phyloP scores from a whole-genome alignment of 1,284 basidiomycete species.

The Microbotryum scabiosae region DNA sequence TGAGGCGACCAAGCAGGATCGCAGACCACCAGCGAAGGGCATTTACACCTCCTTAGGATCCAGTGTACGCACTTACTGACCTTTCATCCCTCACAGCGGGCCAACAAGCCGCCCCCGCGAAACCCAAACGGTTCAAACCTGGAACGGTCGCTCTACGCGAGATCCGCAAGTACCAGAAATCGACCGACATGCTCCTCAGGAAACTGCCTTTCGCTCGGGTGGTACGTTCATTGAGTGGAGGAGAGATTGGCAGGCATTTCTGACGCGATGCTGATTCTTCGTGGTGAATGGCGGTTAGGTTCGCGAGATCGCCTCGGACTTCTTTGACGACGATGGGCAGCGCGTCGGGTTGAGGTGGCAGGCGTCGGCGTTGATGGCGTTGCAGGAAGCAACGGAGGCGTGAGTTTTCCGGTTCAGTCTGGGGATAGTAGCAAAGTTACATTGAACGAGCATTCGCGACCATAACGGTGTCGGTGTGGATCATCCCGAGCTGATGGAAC shows the following conservation, averaged over 20 bases:
- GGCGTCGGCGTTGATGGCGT: constrained; percentile 73
- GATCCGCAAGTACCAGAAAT: constrained; percentile 88
- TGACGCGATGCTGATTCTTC: not conserved
- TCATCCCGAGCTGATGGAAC: not conserved
- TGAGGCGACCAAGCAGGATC: not conserved
- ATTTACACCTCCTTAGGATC: not conserved
- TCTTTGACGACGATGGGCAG: constrained; percentile 36
- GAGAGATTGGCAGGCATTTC: no score
- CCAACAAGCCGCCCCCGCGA: constrained; percentile 27
- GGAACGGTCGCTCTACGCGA: constrained; percentile 82
- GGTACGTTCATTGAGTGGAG: constrained; percentile 47
- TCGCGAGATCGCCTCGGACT: constrained; percentile 75
- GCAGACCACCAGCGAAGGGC: not conserved
- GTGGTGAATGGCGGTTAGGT: constrained; percentile 50
- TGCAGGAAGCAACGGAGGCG: constrained; percentile 92
- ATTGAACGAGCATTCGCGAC: not conserved
- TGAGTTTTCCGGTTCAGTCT: constrained; percentile 42
- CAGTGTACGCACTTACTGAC: no score
- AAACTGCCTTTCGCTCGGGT: constrained; percentile 86
- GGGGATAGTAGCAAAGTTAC: not conserved
- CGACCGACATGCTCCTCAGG: constrained; percentile 74
- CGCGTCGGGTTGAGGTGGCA: constrained; percentile 73
- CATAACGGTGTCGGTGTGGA: not conserved
- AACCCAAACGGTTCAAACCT: constrained; percentile 61
- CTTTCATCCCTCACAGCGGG: not conserved